Evolutionary conservation across 768 basidiomycete genomes (phyloP), one percentile per base, ranked within the genome.

Genomic region (Amanita jacksonii): DNA sequence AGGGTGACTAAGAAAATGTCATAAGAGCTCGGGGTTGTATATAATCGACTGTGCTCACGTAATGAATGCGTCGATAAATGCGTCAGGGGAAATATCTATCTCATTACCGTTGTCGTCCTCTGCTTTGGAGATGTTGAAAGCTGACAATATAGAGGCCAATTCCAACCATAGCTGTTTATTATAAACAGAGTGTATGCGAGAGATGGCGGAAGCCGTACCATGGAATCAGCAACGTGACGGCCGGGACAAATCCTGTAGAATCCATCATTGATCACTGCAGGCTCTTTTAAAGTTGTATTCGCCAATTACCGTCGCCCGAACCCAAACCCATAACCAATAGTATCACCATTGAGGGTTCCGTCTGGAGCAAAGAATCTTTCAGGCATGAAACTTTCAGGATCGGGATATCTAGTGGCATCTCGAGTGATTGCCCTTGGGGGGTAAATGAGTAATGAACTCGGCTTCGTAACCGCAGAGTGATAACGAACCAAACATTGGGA

Each of bases 361-460:
- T 40, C 38, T 20, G 38, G 4, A 30, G 20, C 24, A 16, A 40
- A 30, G 38, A 40, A 40, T 18, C 38, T 18, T 24, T 40, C 38
- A 3, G 38, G 38, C 20, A 16, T 40, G 38, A 40, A 40, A 13
- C 8, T 8, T 18, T 40, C 38, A 20, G 38, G 38, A 30, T 42
- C 41, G 19, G 24, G 41, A 42, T 42, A 40, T 8, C 9, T 23
- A 4, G 23, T 22, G 16, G 22, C 38, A 12, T 38, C 15, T 34
- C 27, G 6, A 6, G 27, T 28, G 12, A 28, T 28, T 28, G 27
- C 27, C 27, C 27, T 28, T 28, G n/a, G n/a, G n/a, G n/a, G 27
- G 27, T 6, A n/a, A n/a, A 6, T 28, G 27, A 28, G 6, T 12
- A 6, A 12, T 6, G 27, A 6, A 28, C 12, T 6, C 12, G 12